Conservation (phyloP, 371 early-diverging fungal genomes). For the Lichtheimia ornata region DNA sequence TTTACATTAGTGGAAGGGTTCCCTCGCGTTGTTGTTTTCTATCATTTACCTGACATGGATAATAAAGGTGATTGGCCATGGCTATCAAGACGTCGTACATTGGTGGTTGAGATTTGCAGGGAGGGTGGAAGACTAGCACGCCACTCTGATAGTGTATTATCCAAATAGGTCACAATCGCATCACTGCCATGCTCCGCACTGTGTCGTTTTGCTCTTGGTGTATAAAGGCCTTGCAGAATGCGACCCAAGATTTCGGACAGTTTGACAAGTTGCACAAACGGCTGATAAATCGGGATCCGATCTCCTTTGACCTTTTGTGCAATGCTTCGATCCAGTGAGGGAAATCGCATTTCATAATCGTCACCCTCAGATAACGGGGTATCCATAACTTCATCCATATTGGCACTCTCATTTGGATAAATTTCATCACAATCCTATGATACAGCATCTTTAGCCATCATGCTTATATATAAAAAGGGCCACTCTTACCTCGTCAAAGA, state of each 20-base stretch:
- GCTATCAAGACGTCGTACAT: constrained; percentile 30
- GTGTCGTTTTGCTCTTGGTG: constrained; percentile 47
- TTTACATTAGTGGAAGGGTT: not conserved
- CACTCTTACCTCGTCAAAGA: constrained; percentile 38
- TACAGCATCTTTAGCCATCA: too few species aligned
- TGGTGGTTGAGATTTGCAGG: constrained; percentile 35
- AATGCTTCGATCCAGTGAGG: constrained; percentile 35
- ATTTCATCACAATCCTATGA: constrained; percentile 39
- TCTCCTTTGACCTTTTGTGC: constrained; percentile 37
- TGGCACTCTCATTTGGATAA: constrained; percentile 43
- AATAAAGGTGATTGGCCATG: constrained; percentile 33
- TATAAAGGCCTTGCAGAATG: constrained; percentile 47
- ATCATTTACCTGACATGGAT: constrained; percentile 50
- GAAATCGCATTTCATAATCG: constrained; percentile 22
- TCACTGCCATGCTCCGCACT: constrained; percentile 53
- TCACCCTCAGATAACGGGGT: constrained; percentile 14
- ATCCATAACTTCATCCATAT: constrained; percentile 51
- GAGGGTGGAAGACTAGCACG: constrained; percentile 39
- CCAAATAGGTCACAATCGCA: constrained; percentile 44
- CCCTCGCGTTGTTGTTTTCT: not conserved
- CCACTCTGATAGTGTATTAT: constrained; percentile 47
- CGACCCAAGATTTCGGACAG: constrained; percentile 50
- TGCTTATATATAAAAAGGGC: too few species aligned
- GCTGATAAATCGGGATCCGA: constrained; percentile 45
- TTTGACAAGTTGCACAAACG: constrained; percentile 49